Conservation (phyloP, 1,139 yeast species). For the Nakaseomyces kungkrabaensis region DNA sequence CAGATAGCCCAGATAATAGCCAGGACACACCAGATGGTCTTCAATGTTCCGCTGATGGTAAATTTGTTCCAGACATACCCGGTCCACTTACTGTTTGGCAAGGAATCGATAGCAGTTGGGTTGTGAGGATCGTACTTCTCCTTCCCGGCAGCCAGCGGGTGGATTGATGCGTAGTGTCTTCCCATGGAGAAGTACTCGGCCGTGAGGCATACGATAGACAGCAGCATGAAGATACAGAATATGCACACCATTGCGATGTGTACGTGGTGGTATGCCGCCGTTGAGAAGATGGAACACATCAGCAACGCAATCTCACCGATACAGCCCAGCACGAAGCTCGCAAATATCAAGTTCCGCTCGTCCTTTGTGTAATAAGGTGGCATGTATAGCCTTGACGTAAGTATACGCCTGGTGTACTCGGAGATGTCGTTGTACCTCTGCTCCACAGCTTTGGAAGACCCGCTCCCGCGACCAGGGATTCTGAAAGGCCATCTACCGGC, state of each 20-base stretch:
- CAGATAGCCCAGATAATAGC: constrained; percentile 62
- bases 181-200: constrained; percentile 56
- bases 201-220: constrained; percentile 53
- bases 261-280: constrained; percentile 45
- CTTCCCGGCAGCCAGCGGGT: constrained; percentile 18
- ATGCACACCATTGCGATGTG: constrained; percentile 66
- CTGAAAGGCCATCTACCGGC: constrained; percentile 7
- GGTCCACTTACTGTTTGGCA: constrained; percentile 32
- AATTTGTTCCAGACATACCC: constrained; percentile 32
- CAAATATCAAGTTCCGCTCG: constrained; percentile 31
- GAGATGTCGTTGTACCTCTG: constrained; percentile 6
- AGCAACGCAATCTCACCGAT: constrained; percentile 73
- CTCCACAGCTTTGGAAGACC: constrained; percentile 5
- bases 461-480: not conserved
- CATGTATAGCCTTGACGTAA: constrained; percentile 17
- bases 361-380: constrained; percentile 32
- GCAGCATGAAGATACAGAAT: constrained; percentile 61
- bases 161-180: constrained; percentile 35
- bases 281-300: constrained; percentile 66
- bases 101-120: constrained; percentile 21
- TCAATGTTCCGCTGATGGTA: constrained; percentile 43
- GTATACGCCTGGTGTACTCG: constrained; percentile 11
- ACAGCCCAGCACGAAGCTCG: constrained; percentile 33
- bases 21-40: constrained; percentile 52
- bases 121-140: not conserved